These are phyloP conservation scores for Vigna trinervia DNA, from an alignment of 306 rosid species.

Conservation along the genomic window DNA sequence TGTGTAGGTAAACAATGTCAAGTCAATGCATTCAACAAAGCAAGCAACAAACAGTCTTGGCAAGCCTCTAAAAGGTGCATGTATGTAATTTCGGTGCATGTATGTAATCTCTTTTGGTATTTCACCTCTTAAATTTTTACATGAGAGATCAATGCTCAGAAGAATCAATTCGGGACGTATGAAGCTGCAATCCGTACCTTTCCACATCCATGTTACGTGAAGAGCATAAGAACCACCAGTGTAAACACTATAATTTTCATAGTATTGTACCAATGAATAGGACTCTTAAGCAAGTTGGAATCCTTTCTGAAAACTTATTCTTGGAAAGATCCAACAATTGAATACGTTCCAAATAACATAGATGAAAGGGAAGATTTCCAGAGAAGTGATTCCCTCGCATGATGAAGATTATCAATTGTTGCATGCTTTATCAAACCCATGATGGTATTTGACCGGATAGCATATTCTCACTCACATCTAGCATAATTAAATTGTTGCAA, in stretches of 20 bases:
- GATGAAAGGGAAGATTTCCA: neutral
- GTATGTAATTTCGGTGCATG: neutral
- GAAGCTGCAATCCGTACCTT: slow-evolving; percentile 23
- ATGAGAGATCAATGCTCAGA: neutral
- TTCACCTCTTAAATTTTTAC: neutral
- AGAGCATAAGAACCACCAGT: neutral
- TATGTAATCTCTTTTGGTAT: neutral
- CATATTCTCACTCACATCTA: slow-evolving; percentile 29
- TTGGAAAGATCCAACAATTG: slow-evolving; percentile 3
- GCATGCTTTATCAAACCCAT: slow-evolving; percentile 36
- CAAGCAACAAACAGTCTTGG: too few species aligned
- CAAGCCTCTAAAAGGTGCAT: too few species aligned
- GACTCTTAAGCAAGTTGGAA: neutral
- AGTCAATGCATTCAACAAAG: too few species aligned
- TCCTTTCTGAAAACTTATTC: neutral
- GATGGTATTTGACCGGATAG: neutral
- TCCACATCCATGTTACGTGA: neutral
- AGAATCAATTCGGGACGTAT: slow-evolving; percentile 41
- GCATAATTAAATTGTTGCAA: neutral
- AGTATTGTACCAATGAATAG: neutral
- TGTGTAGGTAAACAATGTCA: too few species aligned
- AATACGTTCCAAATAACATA: neutral
- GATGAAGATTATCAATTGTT: neutral
- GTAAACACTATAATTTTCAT: neutral
- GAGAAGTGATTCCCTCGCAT: slow-evolving; percentile 5